These are phyloP conservation scores for Alternaria hordeiaustralica DNA, from an alignment of 2,329 filamentous ascomycete genomes.

Conservation along the genomic window DNA sequence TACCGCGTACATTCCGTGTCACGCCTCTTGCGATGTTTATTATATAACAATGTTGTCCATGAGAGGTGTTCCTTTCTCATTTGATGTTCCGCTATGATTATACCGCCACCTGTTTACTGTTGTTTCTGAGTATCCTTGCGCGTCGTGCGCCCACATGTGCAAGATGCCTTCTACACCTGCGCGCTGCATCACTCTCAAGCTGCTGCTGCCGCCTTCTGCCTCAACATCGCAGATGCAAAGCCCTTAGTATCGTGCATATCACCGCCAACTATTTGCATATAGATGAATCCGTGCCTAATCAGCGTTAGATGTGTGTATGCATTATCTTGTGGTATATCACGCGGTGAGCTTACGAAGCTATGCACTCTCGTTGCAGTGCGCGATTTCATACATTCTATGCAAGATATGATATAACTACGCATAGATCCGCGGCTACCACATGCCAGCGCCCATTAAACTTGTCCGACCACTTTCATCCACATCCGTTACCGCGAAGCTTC, in stretches of 20 bases:
- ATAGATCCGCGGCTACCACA: background rate
- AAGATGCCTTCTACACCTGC: background rate
- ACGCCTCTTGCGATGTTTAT: background rate
- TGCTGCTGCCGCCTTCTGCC: background rate
- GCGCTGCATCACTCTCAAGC: background rate
- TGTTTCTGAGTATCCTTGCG: background rate
- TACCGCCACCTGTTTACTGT: background rate
- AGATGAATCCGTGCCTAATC: background rate
- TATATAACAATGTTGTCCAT: background rate
- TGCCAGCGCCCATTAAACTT: background rate
- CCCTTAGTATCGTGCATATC: background rate
- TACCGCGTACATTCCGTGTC: background rate
- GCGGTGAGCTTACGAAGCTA: background rate
- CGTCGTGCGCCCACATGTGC: background rate
- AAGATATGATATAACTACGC: background rate
- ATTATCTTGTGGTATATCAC: background rate
- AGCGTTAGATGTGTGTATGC: background rate
- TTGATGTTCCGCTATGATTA: background rate
- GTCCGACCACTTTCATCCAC: background rate
- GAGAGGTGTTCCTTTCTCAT: background rate
- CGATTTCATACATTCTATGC: background rate
- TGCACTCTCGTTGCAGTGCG: background rate
- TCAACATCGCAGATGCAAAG: background rate
- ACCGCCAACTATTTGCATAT: background rate
- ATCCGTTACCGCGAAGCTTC: conserved; percentile 43